These are phyloP conservation scores for Peniophora sp. DNA, from an alignment of 1,284 basidiomycete genomes.

Conservation along the genomic window DNA sequence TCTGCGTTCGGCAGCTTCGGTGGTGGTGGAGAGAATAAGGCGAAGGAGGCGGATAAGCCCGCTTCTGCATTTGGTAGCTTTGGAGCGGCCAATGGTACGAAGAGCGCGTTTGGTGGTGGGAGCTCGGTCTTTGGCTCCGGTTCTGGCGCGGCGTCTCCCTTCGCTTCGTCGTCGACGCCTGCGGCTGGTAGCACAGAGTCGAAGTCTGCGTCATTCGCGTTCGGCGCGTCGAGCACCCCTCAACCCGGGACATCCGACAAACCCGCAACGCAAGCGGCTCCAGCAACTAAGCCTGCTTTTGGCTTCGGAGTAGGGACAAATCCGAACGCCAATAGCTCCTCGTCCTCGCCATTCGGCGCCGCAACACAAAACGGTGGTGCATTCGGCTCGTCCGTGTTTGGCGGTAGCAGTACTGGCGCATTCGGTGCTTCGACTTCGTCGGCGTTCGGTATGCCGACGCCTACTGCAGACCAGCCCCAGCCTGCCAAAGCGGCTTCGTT, in stretches of 20 bases:
- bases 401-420: background rate
- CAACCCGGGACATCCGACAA: constrained; percentile 5
- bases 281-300: constrained; percentile 5
- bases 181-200: background rate
- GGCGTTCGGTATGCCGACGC: constrained; percentile 7
- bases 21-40: background rate
- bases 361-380: background rate
- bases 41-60: background rate
- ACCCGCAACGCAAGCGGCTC: constrained; percentile 7
- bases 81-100: background rate
- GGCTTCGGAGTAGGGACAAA: constrained; percentile 8
- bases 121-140: background rate
- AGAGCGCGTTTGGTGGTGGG: background rate
- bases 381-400: background rate
- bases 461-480: constrained; percentile 2
- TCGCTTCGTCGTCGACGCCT: background rate
- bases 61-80: background rate
- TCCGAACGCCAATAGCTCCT: background rate
- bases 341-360: background rate
- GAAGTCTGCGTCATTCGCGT: constrained; percentile 2
- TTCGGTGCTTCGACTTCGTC: constrained; percentile 6
- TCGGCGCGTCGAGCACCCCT: background rate
- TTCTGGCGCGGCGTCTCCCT: constrained; percentile 3
- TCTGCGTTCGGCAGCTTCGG: background rate
- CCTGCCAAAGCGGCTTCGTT: constrained; percentile 6